Conservation (phyloP, 192 early-diverging fungal genomes). For the Haplosporangium gracile region DNA sequence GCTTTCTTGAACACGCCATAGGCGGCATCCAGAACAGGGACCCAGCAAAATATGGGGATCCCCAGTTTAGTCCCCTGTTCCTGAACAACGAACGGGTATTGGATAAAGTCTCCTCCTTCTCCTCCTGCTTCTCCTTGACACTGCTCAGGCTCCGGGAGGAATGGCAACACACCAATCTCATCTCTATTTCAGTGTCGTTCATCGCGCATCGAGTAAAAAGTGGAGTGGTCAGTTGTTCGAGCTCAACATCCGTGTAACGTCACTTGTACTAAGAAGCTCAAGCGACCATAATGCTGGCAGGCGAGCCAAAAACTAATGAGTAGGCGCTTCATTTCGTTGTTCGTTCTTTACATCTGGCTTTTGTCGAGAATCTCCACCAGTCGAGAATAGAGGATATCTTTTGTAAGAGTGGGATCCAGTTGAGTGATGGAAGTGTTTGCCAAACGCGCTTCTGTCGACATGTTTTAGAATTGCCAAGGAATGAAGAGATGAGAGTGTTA, state of each 20-base stretch:
- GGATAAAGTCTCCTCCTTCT: background rate
- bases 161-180: constrained; percentile 47
- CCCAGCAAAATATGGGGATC: constrained; percentile 53
- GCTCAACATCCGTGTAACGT: background rate
- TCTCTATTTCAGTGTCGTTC: constrained; percentile 8
- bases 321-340: background rate
- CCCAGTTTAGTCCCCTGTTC: constrained; percentile 45
- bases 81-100: constrained; percentile 43
- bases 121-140: background rate
- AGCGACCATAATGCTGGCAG: background rate
- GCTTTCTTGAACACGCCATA: constrained; percentile 30
- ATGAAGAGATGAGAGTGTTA: background rate
- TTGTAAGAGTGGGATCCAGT: constrained; percentile 38
- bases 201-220: background rate
- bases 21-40: constrained; percentile 30
- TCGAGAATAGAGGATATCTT: constrained; percentile 34
- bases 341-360: constrained; percentile 27
- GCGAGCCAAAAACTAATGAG: background rate
- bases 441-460: constrained; percentile 37
- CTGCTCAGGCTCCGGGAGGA: constrained; percentile 18
- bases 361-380: constrained; percentile 30
- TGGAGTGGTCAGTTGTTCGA: background rate
- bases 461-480: background rate
- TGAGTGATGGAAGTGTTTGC: constrained; percentile 43
- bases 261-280: background rate